These are phyloP conservation scores for Westerdykella sp. DNA, from an alignment of 2,329 filamentous ascomycete genomes.

Conservation along the genomic window DNA sequence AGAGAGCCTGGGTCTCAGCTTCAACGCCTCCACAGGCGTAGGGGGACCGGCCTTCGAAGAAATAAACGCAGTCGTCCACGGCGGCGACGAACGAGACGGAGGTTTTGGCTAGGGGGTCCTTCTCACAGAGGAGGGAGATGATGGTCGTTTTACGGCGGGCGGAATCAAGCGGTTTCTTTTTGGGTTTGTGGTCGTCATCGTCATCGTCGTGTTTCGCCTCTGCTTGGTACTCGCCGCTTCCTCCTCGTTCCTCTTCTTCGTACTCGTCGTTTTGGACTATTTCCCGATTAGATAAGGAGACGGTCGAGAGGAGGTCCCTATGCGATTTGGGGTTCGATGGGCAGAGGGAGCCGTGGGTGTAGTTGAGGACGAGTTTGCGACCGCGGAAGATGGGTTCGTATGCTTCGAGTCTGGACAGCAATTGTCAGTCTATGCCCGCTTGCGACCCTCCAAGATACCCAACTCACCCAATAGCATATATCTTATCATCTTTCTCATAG, in stretches of 20 bases:
- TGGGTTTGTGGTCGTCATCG: conserved; percentile 27
- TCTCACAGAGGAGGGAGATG: conserved; percentile 91
- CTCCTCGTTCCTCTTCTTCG: conserved; percentile 21
- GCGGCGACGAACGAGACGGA: conserved; percentile 80
- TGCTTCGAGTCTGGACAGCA: conserved; percentile 47
- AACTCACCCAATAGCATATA: conserved; percentile 68
- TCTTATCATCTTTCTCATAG: conserved; percentile 59
- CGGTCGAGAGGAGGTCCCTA: conserved; percentile 12
- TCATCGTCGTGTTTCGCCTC: conserved; percentile 28
- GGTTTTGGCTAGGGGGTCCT: conserved; percentile 67
- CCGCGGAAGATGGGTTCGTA: conserved; percentile 54
- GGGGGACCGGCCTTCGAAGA: conserved; percentile 84
- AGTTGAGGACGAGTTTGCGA: conserved; percentile 54
- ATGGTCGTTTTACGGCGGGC: conserved; percentile 74
- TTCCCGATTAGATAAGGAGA: conserved; percentile 24
- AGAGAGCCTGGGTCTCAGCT: conserved; percentile 53
- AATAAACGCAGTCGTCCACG: conserved; percentile 87
- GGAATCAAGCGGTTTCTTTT: conserved; percentile 44
- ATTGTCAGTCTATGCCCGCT: neutral
- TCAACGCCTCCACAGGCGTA: conserved; percentile 74
- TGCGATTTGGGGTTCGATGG: conserved; percentile 25
- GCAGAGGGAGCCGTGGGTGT: conserved; percentile 47
- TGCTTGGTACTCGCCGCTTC: conserved; percentile 26
- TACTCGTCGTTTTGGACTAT: conserved; percentile 39
- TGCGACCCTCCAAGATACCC: neutral